Conservation (phyloP, 108 stramenopile genomes). For the Hondaea fermentalgiana region DNA sequence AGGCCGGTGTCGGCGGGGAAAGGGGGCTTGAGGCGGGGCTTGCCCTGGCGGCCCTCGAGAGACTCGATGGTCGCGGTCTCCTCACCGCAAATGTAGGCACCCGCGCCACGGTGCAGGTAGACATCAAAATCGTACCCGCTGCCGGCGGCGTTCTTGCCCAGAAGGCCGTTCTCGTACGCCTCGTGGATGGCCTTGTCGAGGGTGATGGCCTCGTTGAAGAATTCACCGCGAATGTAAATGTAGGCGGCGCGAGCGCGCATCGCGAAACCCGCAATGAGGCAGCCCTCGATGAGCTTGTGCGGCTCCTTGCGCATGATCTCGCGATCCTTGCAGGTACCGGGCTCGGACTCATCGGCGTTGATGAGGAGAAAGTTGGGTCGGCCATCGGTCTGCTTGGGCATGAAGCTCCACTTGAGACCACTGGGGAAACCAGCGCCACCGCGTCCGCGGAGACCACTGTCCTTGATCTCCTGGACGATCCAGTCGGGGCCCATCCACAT, state of each 20-base stretch:
- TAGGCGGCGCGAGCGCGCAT: slow-evolving; percentile 98
- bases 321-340: slow-evolving; percentile 99
- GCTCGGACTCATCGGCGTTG: slow-evolving; percentile 98
- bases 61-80: slow-evolving; percentile 97
- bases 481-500: slow-evolving; percentile 98
- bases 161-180: slow-evolving; percentile 82
- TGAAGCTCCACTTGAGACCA: slow-evolving; percentile 99
- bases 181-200: slow-evolving; percentile 99
- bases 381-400: slow-evolving; percentile 98
- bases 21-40: slow-evolving; percentile 97
- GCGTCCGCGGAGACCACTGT: slow-evolving; percentile 92
- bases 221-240: slow-evolving; percentile 99
- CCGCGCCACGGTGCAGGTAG: slow-evolving; percentile 97
- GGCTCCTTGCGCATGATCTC: slow-evolving; percentile 99
- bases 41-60: slow-evolving; percentile 88
- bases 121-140: slow-evolving; percentile 99
- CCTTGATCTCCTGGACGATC: slow-evolving; percentile 99
- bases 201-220: slow-evolving; percentile 98
- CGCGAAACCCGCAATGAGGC: slow-evolving; percentile 93
- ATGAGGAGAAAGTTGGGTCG: slow-evolving; percentile 94
- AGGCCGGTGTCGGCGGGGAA: slow-evolving; percentile 97
- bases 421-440: slow-evolving; percentile 93
- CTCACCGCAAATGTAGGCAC: slow-evolving; percentile 99
- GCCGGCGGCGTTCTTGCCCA: slow-evolving; percentile 94
- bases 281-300: slow-evolving; percentile 98